Conservation (phyloP, 2,329 filamentous ascomycete genomes). For the Venturia asperata region DNA sequence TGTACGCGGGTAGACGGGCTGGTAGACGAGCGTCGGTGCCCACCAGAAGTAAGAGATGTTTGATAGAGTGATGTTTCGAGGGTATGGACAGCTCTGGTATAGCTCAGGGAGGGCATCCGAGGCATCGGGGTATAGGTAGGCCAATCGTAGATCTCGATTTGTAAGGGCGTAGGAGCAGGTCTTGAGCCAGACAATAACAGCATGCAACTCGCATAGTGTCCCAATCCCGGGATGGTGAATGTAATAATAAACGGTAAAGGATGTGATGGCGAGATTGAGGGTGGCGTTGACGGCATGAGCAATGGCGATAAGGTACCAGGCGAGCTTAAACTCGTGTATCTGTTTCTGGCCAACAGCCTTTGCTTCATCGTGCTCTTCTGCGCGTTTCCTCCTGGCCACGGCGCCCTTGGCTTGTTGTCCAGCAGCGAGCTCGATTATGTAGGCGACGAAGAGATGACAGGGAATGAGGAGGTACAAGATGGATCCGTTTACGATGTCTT, state of each 20-base stretch:
- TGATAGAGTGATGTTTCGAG: slow-evolving; percentile 76
- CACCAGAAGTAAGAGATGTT: slow-evolving; percentile 97
- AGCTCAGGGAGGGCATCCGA: slow-evolving; percentile 64
- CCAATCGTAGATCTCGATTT: slow-evolving; percentile 88
- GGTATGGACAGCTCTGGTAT: slow-evolving; percentile 79
- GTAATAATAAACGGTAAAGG: slow-evolving; percentile 78
- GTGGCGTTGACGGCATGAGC: slow-evolving; percentile 79
- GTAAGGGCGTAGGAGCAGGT: slow-evolving; percentile 93
- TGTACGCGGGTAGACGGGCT: slow-evolving; percentile 89
- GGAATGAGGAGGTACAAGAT: slow-evolving; percentile 82
- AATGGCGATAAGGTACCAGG: slow-evolving; percentile 74
- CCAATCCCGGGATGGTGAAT: slow-evolving; percentile 93
- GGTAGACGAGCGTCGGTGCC: slow-evolving; percentile 92
- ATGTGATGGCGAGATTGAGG: slow-evolving; percentile 71
- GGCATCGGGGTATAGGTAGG: slow-evolving; percentile 65
- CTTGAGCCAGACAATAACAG: slow-evolving; percentile 93
- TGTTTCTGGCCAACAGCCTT: slow-evolving; percentile 52
- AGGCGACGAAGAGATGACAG: slow-evolving; percentile 83
- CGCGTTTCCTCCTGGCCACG: slow-evolving; percentile 51
- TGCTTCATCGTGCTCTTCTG: slow-evolving; percentile 38
- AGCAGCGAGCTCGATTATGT: slow-evolving; percentile 78
- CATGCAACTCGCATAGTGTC: slow-evolving; percentile 82
- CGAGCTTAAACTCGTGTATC: slow-evolving; percentile 57
- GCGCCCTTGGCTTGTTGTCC: slow-evolving; percentile 69
- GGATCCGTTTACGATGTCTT: slow-evolving; percentile 69